A percentile compares a stretch with the other conserved stretches of the same genome.
These are phyloP conservation scores for Solanum sejunctum DNA, from an alignment of 257 asterid species.

Conservation along the genomic window DNA sequence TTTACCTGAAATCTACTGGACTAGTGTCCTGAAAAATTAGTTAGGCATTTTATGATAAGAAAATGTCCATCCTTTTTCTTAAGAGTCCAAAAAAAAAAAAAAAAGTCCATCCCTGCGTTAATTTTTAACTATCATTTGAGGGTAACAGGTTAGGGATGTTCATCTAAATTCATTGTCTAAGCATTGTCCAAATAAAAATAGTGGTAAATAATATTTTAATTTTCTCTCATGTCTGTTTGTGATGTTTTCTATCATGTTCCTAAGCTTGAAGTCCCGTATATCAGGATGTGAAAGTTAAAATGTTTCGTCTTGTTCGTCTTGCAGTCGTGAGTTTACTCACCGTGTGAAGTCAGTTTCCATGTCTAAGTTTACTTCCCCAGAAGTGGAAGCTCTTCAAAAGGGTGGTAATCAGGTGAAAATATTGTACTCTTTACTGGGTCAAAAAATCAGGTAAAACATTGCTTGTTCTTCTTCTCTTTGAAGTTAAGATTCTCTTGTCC, in stretches of 20 bases:
- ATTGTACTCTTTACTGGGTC: neutral
- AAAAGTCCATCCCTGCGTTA: neutral
- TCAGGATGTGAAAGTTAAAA: neutral
- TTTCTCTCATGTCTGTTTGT: neutral
- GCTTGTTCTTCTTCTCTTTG: neutral
- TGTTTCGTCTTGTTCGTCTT: constrained; percentile 8
- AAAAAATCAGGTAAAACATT: neutral
- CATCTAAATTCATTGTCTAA: neutral
- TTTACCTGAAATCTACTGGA: neutral
- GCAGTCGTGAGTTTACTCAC: constrained; percentile 98
- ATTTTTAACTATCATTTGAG: neutral
- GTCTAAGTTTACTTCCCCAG: constrained; percentile 86
- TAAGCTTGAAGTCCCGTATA: neutral
- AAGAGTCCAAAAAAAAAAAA: neutral
- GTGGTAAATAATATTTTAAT: neutral
- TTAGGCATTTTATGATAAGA: neutral
- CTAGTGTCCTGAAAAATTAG: neutral
- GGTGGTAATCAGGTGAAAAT: constrained; percentile 91
- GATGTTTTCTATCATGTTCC: neutral
- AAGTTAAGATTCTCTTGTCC: neutral
- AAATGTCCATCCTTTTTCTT: neutral
- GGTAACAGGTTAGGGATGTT: neutral
- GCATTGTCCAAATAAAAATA: neutral
- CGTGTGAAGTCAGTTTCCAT: constrained; percentile 97
- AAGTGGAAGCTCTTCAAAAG: constrained; percentile 90